A percentile compares a stretch with the other conserved stretches of the same genome.
These are phyloP conservation scores for Leccinum obscurum DNA, from an alignment of 768 basidiomycete genomes.

Conservation along the genomic window DNA sequence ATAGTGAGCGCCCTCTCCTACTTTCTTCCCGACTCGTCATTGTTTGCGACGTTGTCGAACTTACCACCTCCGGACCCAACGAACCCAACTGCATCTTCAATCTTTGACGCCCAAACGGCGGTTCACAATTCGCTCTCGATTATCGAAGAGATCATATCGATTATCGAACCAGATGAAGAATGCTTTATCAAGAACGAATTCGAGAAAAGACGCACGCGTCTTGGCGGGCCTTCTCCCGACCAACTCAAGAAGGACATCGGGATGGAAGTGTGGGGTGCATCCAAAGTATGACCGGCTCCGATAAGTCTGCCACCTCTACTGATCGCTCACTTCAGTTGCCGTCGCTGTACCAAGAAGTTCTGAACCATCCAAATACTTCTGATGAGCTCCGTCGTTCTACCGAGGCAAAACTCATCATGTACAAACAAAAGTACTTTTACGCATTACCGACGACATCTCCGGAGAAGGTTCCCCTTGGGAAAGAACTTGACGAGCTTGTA, in stretches of 20 bases:
- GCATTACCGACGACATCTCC: slow-evolving; percentile 49
- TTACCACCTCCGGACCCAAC: slow-evolving; percentile 79
- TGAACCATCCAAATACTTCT: slow-evolving; percentile 76
- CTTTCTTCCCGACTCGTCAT: slow-evolving; percentile 71
- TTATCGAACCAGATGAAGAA: slow-evolving; percentile 66
- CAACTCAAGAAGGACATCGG: slow-evolving; percentile 63
- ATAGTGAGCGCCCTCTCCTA: slow-evolving; percentile 64
- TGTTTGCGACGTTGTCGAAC: slow-evolving; percentile 58
- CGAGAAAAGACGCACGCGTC: slow-evolving; percentile 71
- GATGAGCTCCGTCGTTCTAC: slow-evolving; percentile 77
- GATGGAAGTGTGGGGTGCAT: slow-evolving; percentile 59
- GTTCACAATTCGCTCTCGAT: slow-evolving; percentile 70
- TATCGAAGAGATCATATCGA: slow-evolving; percentile 66
- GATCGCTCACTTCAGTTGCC: slow-evolving; percentile 53
- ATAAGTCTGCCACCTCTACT: slow-evolving; percentile 7
- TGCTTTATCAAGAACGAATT: slow-evolving; percentile 60
- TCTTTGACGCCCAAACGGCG: slow-evolving; percentile 55
- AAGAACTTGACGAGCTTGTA: slow-evolving; percentile 70
- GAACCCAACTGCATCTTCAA: slow-evolving; percentile 63
- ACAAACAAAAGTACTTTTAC: slow-evolving; percentile 61
- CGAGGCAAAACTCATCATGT: slow-evolving; percentile 72
- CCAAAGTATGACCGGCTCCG: slow-evolving; percentile 46
- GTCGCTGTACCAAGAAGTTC: slow-evolving; percentile 69
- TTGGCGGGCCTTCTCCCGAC: slow-evolving; percentile 65
- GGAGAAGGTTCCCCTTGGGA: slow-evolving; percentile 49